Evolutionary conservation across 768 basidiomycete species (phyloP), one percentile per base, ranked within the genome.

Genomic region (Suillus placidus): DNA sequence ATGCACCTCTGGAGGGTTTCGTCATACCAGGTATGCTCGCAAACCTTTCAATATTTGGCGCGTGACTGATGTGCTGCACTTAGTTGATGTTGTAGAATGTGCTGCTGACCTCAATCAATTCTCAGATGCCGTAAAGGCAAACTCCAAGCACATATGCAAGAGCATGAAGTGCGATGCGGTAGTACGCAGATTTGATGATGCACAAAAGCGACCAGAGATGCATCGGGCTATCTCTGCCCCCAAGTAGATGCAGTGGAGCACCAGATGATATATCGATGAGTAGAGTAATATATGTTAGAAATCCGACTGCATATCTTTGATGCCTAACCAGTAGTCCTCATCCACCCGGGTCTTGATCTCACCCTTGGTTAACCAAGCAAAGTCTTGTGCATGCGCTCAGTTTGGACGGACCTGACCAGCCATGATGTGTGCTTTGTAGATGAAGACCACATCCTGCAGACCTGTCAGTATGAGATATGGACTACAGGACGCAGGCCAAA

Each of bases 341-440:
- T 87, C 82, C n/a, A 95, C 88, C 62, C 83, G 84, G 14, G 83
- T 79, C 74, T 89, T 81, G 54, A 98, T 88, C 81, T 99, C 97
- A 74, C 94, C 84, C 78, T 95, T 94, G 60, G 94, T 97, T 66
- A 98, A 81, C 96, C 96, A 99, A 8, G 94, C 95, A 79, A 93
- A 96, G 71, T 93, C 92, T 60, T 81, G 79, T 66, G 91, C 80
- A 26, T 78, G 74, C 68, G 83, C 77, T n/a, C 81, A 74, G 38
- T 85, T 75, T 20, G 90, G 87, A n/a, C 80, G 81, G 38, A 89
- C 90, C 76, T 95, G 92, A 20, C 97, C 97, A 2, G 93, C 89
- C 72, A 98, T 84, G 62, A 98, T 93, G 73, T 97, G 95, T 23
- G 88, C 93, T 75, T 97, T 97, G 82, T 92, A 92, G 82, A 97